These are phyloP conservation scores for Nemania abortiva DNA, from an alignment of 2,329 filamentous ascomycete genomes.

Conservation along the genomic window DNA sequence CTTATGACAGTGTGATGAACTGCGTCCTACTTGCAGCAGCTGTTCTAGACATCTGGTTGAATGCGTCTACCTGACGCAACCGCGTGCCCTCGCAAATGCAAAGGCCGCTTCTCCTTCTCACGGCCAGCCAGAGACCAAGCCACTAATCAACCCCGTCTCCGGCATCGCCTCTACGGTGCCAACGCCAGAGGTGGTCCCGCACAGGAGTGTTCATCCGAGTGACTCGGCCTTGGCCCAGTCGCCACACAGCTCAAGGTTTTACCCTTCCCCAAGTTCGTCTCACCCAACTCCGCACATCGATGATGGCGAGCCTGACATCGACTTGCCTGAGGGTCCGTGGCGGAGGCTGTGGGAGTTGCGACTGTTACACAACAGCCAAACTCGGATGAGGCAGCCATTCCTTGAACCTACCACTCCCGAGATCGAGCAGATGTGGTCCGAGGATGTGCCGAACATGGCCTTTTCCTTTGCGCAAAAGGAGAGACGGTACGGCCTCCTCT, in stretches of 20 bases:
- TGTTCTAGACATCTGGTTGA: conserved; percentile 51
- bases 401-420: conserved; percentile 37
- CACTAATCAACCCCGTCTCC: conserved; percentile 23
- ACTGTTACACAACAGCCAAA: conserved; percentile 53
- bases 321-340: conserved; percentile 52
- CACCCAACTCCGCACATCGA: conserved; percentile 40
- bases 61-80: conserved; percentile 47
- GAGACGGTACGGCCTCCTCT: conserved; percentile 51
- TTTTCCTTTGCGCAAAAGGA: conserved; percentile 50
- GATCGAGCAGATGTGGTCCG: conserved; percentile 48
- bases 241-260: conserved; percentile 39
- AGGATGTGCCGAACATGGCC: conserved; percentile 53
- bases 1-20: conserved; percentile 49
- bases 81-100: conserved; percentile 26
- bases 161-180: conserved; percentile 21
- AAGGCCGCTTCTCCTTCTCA: conserved; percentile 23
- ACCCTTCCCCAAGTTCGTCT: conserved; percentile 44
- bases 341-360: conserved; percentile 55
- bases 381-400: conserved; percentile 50
- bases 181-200: conserved; percentile 23
- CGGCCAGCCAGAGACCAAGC: conserved; percentile 29
- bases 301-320: conserved; percentile 45
- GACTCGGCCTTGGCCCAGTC: conserved; percentile 38
- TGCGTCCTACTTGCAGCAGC: conserved; percentile 48
- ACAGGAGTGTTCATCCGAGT: conserved; percentile 26